Conservation (phyloP, 108 stramenopile genomes). For the Fistulifera solaris region DNA sequence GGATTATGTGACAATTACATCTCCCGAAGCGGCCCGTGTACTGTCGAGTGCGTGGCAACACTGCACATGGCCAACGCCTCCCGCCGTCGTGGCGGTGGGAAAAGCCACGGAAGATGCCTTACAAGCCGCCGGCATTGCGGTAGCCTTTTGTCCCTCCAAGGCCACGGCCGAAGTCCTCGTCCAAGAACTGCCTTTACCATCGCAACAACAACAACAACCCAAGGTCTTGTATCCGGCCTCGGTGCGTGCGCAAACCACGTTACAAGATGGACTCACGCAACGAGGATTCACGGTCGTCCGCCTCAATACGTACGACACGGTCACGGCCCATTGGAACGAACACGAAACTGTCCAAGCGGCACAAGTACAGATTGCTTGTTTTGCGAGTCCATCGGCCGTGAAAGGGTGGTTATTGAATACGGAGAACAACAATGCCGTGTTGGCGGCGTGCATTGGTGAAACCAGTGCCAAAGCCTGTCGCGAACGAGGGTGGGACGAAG, state of each 20-base stretch:
- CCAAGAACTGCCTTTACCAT: slow-evolving; percentile 38
- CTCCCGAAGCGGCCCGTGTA: slow-evolving; percentile 77
- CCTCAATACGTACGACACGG: slow-evolving; percentile 80
- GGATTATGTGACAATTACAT: slow-evolving; percentile 77
- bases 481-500: slow-evolving; percentile 45
- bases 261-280: slow-evolving; percentile 49
- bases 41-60: slow-evolving; percentile 53
- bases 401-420: slow-evolving; percentile 74
- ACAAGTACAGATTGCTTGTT: slow-evolving; percentile 53
- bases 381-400: slow-evolving; percentile 76
- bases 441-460: slow-evolving; percentile 81
- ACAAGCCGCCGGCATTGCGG: slow-evolving; percentile 34
- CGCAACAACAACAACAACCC: slow-evolving; percentile 13
- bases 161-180: slow-evolving; percentile 63
- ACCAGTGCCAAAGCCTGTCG: slow-evolving; percentile 67
- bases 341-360: slow-evolving; percentile 34
- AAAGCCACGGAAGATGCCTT: slow-evolving; percentile 62
- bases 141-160: slow-evolving; percentile 66
- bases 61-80: slow-evolving; percentile 14
- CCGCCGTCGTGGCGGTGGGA: slow-evolving; percentile 62
- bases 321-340: slow-evolving; percentile 54
- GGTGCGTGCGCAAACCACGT: slow-evolving; percentile 52
- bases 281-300: slow-evolving; percentile 57
- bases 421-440: slow-evolving; percentile 24
- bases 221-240: slow-evolving; percentile 72